Base-by-base conservation (phyloP, 345 rosid species). In the Hypericum androsaemum region DNA sequence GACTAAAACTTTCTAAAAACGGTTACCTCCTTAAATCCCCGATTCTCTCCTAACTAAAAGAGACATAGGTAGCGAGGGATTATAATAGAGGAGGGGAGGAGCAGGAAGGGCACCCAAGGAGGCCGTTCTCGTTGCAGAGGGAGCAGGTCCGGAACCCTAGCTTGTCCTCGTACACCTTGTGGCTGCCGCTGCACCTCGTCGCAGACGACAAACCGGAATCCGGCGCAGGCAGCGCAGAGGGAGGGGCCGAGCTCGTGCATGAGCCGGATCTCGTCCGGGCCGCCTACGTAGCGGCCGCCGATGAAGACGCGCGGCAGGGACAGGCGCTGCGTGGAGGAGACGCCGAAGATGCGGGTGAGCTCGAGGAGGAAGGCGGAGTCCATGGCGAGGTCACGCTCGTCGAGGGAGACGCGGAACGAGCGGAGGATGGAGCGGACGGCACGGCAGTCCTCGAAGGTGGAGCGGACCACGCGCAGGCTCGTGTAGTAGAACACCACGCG, bases 361-460 rank as follows among this genome's bases (percentile, higher is more conserved):
- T 22, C 32, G 32, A 22, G 32, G 32, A 68, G 57, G 60, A 81
- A 86, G 3, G 35, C 52, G 1, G 70, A 53, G 37, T 86, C 89
- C 92, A 88, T 76, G 6, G 87, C 79, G 61, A 88, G 60, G 65
- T 88, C 97, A 3, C 92, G 83, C 39, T 88, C 95, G 69, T 88
- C 97, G 41, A 82, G 60, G 0, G 71, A 66, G 52, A 79, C 79
- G 0, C 78, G 65, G 41, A 74, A 58, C 3, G 73, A 79, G 0
- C 71, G 77, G 39, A 88, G 81, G 59, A 88, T 82, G 5, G 87
- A 74, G 39, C 72, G 51, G 59, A 83, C 85, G 37, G 63, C 17
- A 41, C 68, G 59, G 73, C 95, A 85, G 57, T 82, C 95, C 55
- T 82, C 87, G 67, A 68, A 83, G n/a, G 95, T 83, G 60, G 67